Evolutionary conservation across 2,329 filamentous ascomycete genomes (phyloP), one percentile per base, ranked within the genome.

Genomic region (Didymella segeticola): DNA sequence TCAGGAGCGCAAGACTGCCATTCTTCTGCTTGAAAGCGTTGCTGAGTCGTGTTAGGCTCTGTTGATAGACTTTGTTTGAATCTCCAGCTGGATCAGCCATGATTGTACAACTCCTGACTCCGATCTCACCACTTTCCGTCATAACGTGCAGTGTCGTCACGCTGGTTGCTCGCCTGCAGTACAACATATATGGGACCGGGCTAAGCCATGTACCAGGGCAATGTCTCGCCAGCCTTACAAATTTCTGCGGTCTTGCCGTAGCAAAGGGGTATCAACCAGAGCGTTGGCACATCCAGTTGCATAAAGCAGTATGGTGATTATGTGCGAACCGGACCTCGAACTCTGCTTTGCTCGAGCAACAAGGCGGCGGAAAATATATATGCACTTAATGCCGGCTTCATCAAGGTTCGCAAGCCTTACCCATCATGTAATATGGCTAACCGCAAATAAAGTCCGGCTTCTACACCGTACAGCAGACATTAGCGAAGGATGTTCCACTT

Each of bases 261-360:
- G 73, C 70, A 53, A 85, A 91, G 3, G 80, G 83, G 1, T 90
- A 90, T 2, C 78, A 72, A 11, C 39, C 56, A 4, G 57, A 58
- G 77, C 82, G 36, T 2, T 62, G 75, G 47, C 78, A 77, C 52
- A 62, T 72, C 36, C 70, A 69, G n/a, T 70, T 85, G 3, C 91
- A 96, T 75, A 82, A 82, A 87, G 77, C 86, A 86, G 66, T 79
- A 89, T 38, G 91, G 91, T 4, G 86, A 86, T 10, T 76, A 96
- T 0, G 86, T 96, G 17, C 83, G 91, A 19, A 88, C 96, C 61
- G 88, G 90, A 64, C 91, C 91, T 0, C 86, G 90, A 63, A 90
- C 95, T 62, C 81, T 95, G 61, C 89, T 87, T 0, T 90, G 92
- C 62, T 82, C 86, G 1, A 82, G 89, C 58, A 87, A 89, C 0